phyloP scores from a whole-genome alignment of 441 rosid species.

The Erodium moschatum region DNA sequence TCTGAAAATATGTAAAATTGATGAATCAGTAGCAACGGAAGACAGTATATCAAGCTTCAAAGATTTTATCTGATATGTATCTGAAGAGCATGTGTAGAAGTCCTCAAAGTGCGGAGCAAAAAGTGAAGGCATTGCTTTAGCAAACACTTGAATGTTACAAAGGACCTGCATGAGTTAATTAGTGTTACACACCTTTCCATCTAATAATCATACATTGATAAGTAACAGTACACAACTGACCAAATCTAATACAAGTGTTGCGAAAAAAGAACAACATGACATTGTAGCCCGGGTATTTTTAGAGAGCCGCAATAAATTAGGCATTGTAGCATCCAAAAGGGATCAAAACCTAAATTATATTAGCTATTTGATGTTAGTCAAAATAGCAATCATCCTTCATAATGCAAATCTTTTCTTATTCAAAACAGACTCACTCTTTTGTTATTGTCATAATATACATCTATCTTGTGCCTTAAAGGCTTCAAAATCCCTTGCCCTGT shows the following conservation, averaged over 20 bases:
- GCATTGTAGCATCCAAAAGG: background rate
- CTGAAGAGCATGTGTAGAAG: slow-evolving; percentile 66
- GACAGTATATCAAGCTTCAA: slow-evolving; percentile 90
- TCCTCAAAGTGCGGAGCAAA: slow-evolving; percentile 70
- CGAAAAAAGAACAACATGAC: background rate
- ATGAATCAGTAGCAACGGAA: slow-evolving; percentile 58
- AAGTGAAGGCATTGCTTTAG: slow-evolving; percentile 68
- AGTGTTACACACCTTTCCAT: slow-evolving; percentile 18
- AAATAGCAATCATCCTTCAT: background rate
- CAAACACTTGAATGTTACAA: slow-evolving; percentile 78
- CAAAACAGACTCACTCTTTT: too few relatives aligned
- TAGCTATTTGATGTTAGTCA: background rate
- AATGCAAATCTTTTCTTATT: background rate
- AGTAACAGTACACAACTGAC: slow-evolving; percentile 18
- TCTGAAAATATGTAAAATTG: slow-evolving; percentile 57
- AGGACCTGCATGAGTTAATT: slow-evolving; percentile 56
- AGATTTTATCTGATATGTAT: slow-evolving; percentile 69
- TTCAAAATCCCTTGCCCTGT: background rate
- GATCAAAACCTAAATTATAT: background rate
- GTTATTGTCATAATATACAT: background rate
- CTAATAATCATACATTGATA: slow-evolving; percentile 16
- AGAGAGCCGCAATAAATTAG: background rate
- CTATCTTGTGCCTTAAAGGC: background rate
- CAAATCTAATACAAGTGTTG: background rate
- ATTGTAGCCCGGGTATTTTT: background rate